Base-by-base conservation (phyloP, 2,329 filamentous ascomycete species). In the Fonsecaea pugnacius region DNA sequence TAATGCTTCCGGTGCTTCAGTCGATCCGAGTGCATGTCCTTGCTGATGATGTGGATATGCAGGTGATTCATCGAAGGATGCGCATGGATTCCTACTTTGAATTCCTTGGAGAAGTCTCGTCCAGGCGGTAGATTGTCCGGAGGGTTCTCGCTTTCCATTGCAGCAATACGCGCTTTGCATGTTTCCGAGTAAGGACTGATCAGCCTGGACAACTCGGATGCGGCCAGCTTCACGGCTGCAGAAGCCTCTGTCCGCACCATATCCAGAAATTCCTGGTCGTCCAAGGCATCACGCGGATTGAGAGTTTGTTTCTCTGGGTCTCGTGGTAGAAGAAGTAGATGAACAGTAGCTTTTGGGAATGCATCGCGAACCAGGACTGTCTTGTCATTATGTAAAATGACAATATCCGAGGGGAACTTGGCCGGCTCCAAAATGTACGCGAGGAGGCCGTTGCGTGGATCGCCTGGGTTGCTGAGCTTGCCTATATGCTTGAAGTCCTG, bases 51-150 rank as follows among this genome's bases (percentile, higher is more conserved):
- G 76, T 99, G 95, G 3, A 98, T 83, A 77, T 99, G 95, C 60
- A 98, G 75, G 75, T 98, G 92, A 68, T 86, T 89, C 95, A 99
- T 98, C 62, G 89, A 93, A 2, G 95, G 95, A 70, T 89, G 87
- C 2, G 91, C 90, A 78, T 99, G 95, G 7, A 96, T 85, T 14
- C 95, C 95, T 21, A 88, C 84, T 56, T 86, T 84, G 55, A 98
- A 83, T 30, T 95, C 91, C 12, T 80, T 79, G 46, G 80, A 78
- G 91, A 92, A 98, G 77, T 97, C 88, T 27, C 94, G 84, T 0
- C 92, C 93, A 0, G 73, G 67, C 0, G 92, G 92, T 8, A 93
- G 62, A 21, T 60, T 46, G 12, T 64, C 59, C 12, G 68, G 65
- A 55, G 73, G 56, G 74, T 74, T 21, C 50, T 85, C 80, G 0